Percentiles rank a stretch among this genome's conserved stretches.
Conservation (phyloP, 164 flowering plant genomes). For the Brasenia schreberi region DNA sequence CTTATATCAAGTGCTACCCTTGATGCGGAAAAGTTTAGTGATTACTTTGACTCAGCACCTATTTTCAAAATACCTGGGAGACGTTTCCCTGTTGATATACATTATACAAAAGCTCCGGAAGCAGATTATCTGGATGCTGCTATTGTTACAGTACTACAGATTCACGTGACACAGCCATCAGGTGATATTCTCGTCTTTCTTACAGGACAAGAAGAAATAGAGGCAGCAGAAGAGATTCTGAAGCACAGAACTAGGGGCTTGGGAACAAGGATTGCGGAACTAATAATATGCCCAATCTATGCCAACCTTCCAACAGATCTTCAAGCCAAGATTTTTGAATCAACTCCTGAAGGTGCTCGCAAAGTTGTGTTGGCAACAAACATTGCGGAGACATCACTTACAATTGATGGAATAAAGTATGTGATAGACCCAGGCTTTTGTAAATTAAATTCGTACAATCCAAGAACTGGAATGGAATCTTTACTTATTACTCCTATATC, state of each 20-base stretch:
- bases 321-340: constrained; percentile 91
- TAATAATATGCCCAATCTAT: constrained; percentile 93
- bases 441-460: constrained; percentile 87
- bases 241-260: constrained; percentile 82
- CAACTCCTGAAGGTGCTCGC: constrained; percentile 93
- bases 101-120: constrained; percentile 85
- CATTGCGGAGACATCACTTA: constrained; percentile 87
- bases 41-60: constrained; percentile 91
- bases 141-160: constrained; percentile 77
- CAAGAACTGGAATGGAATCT: constrained; percentile 93
- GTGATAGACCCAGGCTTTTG: constrained; percentile 92
- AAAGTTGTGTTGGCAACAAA: constrained; percentile 91
- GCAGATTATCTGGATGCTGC: constrained; percentile 97
- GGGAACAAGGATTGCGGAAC: constrained; percentile 86
- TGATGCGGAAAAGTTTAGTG: constrained; percentile 96
- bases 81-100: constrained; percentile 84
- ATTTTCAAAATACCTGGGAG: constrained; percentile 91
- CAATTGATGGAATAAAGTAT: constrained; percentile 88
- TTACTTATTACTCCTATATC: constrained; percentile 73
- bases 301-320: constrained; percentile 94
- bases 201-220: constrained; percentile 95
- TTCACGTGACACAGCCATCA: constrained; percentile 68
- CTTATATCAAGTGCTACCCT: constrained; percentile 98
- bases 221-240: constrained; percentile 80
- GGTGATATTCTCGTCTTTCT: constrained; percentile 86